A percentile compares a stretch with the other conserved stretches of the same genome.
Conservation (phyloP, 768 basidiomycete species). For the Sarcomyxa edulis region DNA sequence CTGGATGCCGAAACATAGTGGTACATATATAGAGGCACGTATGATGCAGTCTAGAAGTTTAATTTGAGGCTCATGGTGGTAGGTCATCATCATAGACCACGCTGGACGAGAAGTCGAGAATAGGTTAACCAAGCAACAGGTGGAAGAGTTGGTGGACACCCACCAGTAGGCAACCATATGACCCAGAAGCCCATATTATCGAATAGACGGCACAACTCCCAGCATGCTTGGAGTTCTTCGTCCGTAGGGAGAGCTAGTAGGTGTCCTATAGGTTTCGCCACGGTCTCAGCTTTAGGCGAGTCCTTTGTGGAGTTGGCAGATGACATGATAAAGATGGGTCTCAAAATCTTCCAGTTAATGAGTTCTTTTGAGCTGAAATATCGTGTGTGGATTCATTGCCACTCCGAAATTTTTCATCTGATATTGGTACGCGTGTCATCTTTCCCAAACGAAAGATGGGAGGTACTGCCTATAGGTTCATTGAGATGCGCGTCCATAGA, state of each 20-base stretch:
- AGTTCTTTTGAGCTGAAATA: too few species aligned
- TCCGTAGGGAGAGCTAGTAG: constrained; percentile 14
- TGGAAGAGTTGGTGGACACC: background rate
- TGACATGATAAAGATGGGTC: too few species aligned
- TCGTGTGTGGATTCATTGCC: too few species aligned
- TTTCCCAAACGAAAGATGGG: too few species aligned
- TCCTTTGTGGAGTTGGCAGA: too few species aligned
- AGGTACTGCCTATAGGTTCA: too few species aligned
- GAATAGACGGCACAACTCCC: constrained; percentile 23
- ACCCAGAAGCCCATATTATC: constrained; percentile 28
- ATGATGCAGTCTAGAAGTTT: constrained; percentile 11
- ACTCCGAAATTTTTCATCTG: too few species aligned
- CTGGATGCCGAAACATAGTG: constrained; percentile 24
- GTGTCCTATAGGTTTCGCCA: too few species aligned
- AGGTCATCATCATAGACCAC: constrained; percentile 26
- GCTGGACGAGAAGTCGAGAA: constrained; percentile 13
- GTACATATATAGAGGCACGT: constrained; percentile 18
- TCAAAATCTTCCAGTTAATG: too few species aligned
- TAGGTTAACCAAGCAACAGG: background rate
- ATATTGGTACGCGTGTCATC: too few species aligned
- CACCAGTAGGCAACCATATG: constrained; percentile 22
- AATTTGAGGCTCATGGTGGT: constrained; percentile 18
- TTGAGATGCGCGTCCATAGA: too few species aligned
- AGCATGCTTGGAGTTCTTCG: constrained; percentile 21
- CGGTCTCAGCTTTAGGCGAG: too few species aligned